Base-by-base conservation (phyloP, 371 early-diverging fungal species). In the Capillidium heterosporum region DNA sequence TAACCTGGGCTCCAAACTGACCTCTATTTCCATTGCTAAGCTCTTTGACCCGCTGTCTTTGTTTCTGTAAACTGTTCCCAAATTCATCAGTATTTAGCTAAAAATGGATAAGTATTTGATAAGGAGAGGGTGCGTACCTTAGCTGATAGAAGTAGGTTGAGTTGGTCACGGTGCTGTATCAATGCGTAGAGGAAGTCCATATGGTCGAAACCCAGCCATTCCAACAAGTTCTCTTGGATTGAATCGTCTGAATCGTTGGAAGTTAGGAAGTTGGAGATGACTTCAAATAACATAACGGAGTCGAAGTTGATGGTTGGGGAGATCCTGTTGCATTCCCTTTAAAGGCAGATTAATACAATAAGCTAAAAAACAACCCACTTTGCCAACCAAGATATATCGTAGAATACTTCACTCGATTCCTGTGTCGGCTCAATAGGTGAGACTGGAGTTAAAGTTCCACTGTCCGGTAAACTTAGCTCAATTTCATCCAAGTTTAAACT, bases 191-290 rank as follows among this genome's bases (percentile, higher is more conserved):
- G 72, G 41, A 86, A 73, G 35, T 85, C 82, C 42, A 89, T 63
- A 24, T 76, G 76, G 29, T 83, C 82, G 60, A 69, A 84, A 1
- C 89, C 89, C n/a, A 89, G 67, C 0, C 84, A 63, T 59, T 88
- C 87, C 2, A 88, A 71, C 21, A 89, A 66, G 29, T 67, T 63
- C 13, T 65, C 71, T 58, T 85, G 80, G 32, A 84, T 78, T 35
- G 65, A 73, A 43, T 78, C 78, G 58, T 81, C 80, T 71, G 11
- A 3, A n/a, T 21, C 32, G 23, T 23, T 23, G 35, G 5, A 2
- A 10, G n/a, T 15, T 19, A 59, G 11, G 47, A 54, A 21, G 21
- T 43, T 21, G 26, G 24, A n/a, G 19, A 24, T 27, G n/a, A 21
- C 1, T 23, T 21, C 40, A 40, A 51, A n/a, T 27, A 28, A 7